Evolutionary conservation across 441 rosid species (phyloP), one percentile per base, ranked within the genome.

Genomic region (Capsella rubella): DNA sequence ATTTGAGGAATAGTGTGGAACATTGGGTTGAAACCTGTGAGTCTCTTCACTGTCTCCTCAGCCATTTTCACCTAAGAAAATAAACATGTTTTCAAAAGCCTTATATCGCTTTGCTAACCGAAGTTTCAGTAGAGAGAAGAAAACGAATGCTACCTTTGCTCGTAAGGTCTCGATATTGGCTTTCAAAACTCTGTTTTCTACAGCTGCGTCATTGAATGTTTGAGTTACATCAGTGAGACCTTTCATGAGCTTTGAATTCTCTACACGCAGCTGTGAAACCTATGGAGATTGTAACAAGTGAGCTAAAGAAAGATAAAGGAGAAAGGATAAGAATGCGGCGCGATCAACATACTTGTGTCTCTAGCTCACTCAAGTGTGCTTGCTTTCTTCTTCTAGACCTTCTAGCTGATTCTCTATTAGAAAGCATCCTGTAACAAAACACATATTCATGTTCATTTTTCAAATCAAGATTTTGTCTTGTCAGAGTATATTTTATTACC

Each of bases 301-400:
- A 58, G 80, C 16, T 29, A 35, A 39, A 56, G 14, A 54, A 47
- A 6, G 4, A 10, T 8, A 25, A 11, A 27, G 15, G 53, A 60
- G 42, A 28, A 50, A 64, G 59, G 32, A 57, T 37, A 64, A 29
- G 45, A 65, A 34, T 12, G n/a, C 18, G 18, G 21, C 27, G 9
- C 52, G 69, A 52, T 60, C 2, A 35, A 14, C 47, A 68, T 51
- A 89, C 94, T 83, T 87, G 87, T 53, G 91, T 86, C 84, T 89
- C 94, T 52, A 87, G 88, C 67, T 86, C 94, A 8, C 85, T 86
- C 73, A 89, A 69, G 77, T 87, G 90, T 35, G 91, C 91, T 21
- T 89, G 91, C 81, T 87, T 89, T 79, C 94, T 83, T 82, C 87
- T 86, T 75, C 94, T 82, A 4, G 94, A 87, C 25, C 91, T 83